Conservation (phyloP, 352 stramenopile genomes). For the Pythium pectinolyticum region DNA sequence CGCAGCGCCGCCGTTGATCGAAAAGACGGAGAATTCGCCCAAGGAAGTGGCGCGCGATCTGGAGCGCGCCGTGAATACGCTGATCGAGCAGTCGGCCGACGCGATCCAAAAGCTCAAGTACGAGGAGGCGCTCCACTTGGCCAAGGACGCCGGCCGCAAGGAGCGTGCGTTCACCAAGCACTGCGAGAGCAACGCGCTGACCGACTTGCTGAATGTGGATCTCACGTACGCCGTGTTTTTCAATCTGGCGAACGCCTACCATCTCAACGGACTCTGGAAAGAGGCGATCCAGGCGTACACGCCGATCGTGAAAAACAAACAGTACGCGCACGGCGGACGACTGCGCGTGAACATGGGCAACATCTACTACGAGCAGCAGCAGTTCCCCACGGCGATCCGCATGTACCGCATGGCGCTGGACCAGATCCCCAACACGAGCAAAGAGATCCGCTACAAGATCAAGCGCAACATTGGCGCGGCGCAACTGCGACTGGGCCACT, state of each 20-base stretch:
- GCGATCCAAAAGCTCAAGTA: conserved; percentile 71
- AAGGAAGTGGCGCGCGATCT: conserved; percentile 92
- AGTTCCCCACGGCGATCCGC: conserved; percentile 94
- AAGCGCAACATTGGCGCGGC: conserved; percentile 96
- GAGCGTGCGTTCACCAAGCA: conserved; percentile 91
- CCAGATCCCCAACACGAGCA: conserved; percentile 93
- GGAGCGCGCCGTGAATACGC: conserved; percentile 89
- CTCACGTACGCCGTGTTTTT: conserved; percentile 95
- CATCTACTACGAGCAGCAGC: conserved; percentile 95
- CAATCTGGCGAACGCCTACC: conserved; percentile 93
- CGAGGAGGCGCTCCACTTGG: conserved; percentile 86
- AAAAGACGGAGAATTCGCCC: conserved; percentile 91
- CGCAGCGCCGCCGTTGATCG: conserved; percentile 75
- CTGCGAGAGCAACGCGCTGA: conserved; percentile 86
- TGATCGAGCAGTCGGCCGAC: conserved; percentile 91
- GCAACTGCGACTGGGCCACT: conserved; percentile 93
- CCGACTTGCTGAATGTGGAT: conserved; percentile 91
- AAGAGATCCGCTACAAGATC: conserved; percentile 95
- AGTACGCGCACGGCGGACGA: conserved; percentile 89
- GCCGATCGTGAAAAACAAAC: conserved; percentile 96
- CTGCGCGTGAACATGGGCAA: conserved; percentile 98
- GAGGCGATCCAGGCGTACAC: conserved; percentile 95
- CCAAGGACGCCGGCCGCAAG: conserved; percentile 86
- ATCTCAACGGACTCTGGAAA: conserved; percentile 93
- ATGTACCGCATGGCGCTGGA: conserved; percentile 98